These are phyloP conservation scores for Holtermanniella nyarrowii DNA, from an alignment of 768 basidiomycete species.

Conservation along the genomic window DNA sequence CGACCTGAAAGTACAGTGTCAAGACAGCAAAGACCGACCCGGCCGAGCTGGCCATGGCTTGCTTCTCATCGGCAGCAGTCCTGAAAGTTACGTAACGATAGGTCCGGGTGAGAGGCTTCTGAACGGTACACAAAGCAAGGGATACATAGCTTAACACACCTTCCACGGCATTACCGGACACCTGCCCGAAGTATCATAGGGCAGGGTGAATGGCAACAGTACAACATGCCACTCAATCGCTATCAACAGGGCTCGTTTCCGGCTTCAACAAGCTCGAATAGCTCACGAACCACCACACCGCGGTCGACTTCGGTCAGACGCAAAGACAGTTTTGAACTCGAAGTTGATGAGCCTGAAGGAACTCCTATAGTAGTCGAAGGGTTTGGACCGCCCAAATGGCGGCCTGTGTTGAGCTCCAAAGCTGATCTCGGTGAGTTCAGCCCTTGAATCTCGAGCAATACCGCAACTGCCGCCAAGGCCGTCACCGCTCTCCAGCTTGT, in stretches of 20 bases:
- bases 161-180: no score
- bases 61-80: no score
- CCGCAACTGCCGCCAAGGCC: background rate
- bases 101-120: no score
- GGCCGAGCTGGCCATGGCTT: no score
- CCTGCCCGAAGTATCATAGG: no score
- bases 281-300: background rate
- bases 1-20: no score
- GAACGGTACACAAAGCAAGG: no score
- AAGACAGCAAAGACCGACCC: no score
- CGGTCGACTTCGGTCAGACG: background rate
- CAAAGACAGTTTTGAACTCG: background rate
- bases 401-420: slow-evolving; percentile 25
- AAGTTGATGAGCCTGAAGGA: background rate
- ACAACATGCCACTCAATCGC: background rate
- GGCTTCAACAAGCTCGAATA: background rate
- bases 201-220: background rate
- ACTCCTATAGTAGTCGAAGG: slow-evolving; percentile 21
- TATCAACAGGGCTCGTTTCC: background rate
- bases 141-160: no score
- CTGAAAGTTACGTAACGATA: no score
- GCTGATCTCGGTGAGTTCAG: slow-evolving; percentile 31
- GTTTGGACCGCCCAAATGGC: slow-evolving; percentile 33
- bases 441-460: background rate
- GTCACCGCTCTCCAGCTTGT: background rate